Evolutionary conservation across 805 yeast species (phyloP).

Genomic region (Yarrowia sp.): DNA sequence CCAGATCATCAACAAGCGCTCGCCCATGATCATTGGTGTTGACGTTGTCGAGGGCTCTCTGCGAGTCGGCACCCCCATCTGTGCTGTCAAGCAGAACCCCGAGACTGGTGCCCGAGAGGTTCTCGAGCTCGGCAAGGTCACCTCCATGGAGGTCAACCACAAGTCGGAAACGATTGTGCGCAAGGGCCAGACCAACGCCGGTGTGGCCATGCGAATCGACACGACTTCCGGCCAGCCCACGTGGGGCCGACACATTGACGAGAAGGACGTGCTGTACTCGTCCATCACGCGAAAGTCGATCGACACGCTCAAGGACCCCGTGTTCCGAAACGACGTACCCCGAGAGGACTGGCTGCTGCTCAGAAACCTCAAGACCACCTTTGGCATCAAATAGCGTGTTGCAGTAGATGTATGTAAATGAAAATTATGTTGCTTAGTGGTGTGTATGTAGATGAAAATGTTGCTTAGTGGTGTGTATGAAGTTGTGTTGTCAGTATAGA

Average conservation of each 20-base stretch:
- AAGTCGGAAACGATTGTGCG: slow-evolving; percentile 73
- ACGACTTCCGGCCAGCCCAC: slow-evolving; percentile 87
- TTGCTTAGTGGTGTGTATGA: too few species aligned
- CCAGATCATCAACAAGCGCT: slow-evolving; percentile 96
- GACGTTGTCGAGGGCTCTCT: slow-evolving; percentile 91
- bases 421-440: too few species aligned
- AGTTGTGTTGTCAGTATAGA: too few species aligned
- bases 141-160: slow-evolving; percentile 94
- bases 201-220: slow-evolving; percentile 98
- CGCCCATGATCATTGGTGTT: slow-evolving; percentile 99
- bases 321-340: slow-evolving; percentile 90
- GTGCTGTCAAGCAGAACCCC: slow-evolving; percentile 89
- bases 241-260: slow-evolving; percentile 99
- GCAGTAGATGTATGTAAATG: not conserved
- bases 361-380: slow-evolving; percentile 80
- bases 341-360: slow-evolving; percentile 95
- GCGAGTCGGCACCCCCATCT: slow-evolving; percentile 90
- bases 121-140: slow-evolving; percentile 78
- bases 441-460: too few species aligned
- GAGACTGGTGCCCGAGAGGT: slow-evolving; percentile 69
- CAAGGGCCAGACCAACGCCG: slow-evolving; percentile 95
- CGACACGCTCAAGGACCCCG: slow-evolving; percentile 97
- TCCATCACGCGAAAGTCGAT: slow-evolving; percentile 84
- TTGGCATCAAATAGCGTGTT: slow-evolving; percentile 63
- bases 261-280: slow-evolving; percentile 86